Evolutionary conservation across 225 moss, liverwort and hornwort genomes (phyloP), one percentile per base, ranked within the genome.

Genomic region (Pseudoscleropodium purum): DNA sequence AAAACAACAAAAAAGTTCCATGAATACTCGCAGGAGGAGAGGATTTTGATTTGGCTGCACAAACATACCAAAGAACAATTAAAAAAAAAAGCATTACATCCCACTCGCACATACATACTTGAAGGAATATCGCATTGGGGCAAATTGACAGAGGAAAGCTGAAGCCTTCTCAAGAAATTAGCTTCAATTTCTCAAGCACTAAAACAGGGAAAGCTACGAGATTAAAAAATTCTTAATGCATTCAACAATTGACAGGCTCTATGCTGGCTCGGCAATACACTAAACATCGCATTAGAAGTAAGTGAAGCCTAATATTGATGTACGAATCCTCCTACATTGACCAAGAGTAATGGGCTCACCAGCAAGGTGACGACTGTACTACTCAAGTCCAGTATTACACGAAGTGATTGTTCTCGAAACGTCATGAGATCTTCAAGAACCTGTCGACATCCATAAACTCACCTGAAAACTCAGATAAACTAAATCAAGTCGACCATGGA

Each of bases 21-120:
- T 99, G 73, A 99, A 99, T 37, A 97, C 92, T 87, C 94, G 96
- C 78, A 99, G 87, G 82, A 99, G 97, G 84, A 99, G 92, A 54
- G 99, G 99, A 64, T 99, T 99, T 88, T 99, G 99, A 85, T 97
- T 97, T 52, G 99, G 99, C 97, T 97, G 97, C 94, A 92, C 60
- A 91, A 85, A 61, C 37, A 72, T 14, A 47, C 72, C 86, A 76
- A 75, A 54, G 87, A 88, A 75, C 87, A 91, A 75, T 77, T 47
- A 8, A 47, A 47, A 82, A 65, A 69, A 63, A 76, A 21, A 74
- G 77, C 74, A 51, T 84, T 70, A 78, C 21, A 54, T 43, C 37
- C n/a, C 37, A 54, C 37, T 79, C n/a, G n/a, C 67, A 62, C n/a
- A n/a, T 26, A 65, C 73, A 59, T n/a, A 57, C 49, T 82, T 72